phyloP scores from a whole-genome alignment of 2,329 filamentous ascomycete genomes.

The Madurella fahalii region DNA sequence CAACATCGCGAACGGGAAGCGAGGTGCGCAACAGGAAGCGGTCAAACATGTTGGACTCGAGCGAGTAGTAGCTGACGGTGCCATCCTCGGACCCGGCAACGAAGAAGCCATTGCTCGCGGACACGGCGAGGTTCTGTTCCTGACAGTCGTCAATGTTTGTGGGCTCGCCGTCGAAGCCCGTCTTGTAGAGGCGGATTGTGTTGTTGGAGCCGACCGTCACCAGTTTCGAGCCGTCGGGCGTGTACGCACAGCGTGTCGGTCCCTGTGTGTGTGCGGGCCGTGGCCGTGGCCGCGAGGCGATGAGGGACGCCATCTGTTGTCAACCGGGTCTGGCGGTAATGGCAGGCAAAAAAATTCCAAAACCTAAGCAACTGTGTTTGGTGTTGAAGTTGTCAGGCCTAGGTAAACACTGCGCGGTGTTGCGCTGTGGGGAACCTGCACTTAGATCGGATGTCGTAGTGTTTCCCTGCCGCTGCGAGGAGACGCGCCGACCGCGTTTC shows the following conservation, averaged over 20 bases:
- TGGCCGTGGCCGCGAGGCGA: conserved; percentile 51
- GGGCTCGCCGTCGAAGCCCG: conserved; percentile 87
- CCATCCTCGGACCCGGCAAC: conserved; percentile 90
- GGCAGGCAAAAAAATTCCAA: background rate
- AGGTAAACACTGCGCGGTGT: background rate
- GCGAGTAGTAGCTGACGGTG: conserved; percentile 89
- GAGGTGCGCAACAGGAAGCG: conserved; percentile 77
- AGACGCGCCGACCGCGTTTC: conserved; percentile 23
- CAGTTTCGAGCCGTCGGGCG: conserved; percentile 78
- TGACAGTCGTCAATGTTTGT: conserved; percentile 86
- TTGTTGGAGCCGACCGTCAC: conserved; percentile 93
- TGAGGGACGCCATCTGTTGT: conserved; percentile 36
- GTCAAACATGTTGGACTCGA: conserved; percentile 69
- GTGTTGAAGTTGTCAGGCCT: background rate
- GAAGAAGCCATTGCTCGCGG: conserved; percentile 74
- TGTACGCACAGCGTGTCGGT: conserved; percentile 82
- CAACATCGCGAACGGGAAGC: conserved; percentile 82
- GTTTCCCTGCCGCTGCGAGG: background rate
- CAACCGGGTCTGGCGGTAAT: background rate
- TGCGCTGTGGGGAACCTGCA: background rate
- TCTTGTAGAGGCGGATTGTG: conserved; percentile 86
- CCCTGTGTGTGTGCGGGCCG: conserved; percentile 79
- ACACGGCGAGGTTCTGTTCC: conserved; percentile 78
- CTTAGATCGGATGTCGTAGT: background rate
- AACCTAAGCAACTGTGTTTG: background rate